Evolutionary conservation across 306 rosid genomes (phyloP).

Genomic region (Lupinus albus): DNA sequence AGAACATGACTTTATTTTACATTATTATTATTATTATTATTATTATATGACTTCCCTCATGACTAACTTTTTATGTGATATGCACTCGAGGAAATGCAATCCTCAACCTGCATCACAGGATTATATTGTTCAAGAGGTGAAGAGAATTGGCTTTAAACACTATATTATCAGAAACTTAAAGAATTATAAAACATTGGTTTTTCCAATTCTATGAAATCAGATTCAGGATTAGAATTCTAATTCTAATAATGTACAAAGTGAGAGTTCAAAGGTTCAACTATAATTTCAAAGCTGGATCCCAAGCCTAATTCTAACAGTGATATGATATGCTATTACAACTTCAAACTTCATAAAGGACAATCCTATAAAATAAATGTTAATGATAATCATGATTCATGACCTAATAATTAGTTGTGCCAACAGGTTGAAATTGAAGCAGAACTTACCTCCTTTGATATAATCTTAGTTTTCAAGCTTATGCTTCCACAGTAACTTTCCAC

Average conservation of each 20-base stretch:
- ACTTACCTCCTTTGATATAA: conserved; percentile 72
- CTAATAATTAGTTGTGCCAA: conserved; percentile 8
- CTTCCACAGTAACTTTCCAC: conserved; percentile 81
- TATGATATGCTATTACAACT: neutral
- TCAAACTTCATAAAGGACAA: neutral
- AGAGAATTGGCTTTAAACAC: conserved; percentile 4
- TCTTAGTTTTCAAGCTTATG: conserved; percentile 85
- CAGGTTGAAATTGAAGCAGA: conserved; percentile 15
- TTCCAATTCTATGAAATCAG: too few relatives aligned
- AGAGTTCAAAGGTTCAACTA: neutral
- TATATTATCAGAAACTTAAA: too few relatives aligned
- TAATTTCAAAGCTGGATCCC: neutral
- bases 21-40: too few relatives aligned
- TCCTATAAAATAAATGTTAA: conserved; percentile 1
- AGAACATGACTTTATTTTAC: conserved; percentile 7
- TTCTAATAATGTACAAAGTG: too few relatives aligned
- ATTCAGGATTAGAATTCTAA: too few relatives aligned
- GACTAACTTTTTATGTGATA: too few relatives aligned
- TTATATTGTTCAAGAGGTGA: neutral
- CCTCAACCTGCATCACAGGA: conserved; percentile 65
- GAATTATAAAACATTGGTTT: too few relatives aligned
- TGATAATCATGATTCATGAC: conserved; percentile 37
- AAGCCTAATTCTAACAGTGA: neutral
- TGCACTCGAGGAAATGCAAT: too few relatives aligned
- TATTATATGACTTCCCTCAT: too few relatives aligned